Evolutionary conservation across 192 early-diverging fungal species (phyloP).

Genomic region (Entophlyctis luteolus): DNA sequence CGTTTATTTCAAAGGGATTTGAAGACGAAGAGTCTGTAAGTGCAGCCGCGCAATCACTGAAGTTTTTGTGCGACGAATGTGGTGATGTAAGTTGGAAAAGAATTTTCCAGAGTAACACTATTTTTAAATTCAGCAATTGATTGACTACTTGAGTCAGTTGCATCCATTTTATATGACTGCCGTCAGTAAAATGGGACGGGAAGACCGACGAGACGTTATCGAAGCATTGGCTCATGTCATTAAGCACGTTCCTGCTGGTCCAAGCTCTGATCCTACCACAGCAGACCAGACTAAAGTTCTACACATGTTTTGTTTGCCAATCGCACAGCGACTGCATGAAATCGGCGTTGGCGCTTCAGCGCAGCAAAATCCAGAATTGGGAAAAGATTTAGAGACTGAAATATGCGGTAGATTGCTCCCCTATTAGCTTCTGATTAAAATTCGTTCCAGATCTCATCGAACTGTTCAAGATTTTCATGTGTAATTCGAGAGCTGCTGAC

Average conservation of each 20-base stretch:
- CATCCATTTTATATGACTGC: constrained; percentile 77
- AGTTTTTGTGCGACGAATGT: constrained; percentile 87
- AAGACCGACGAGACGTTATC: constrained; percentile 76
- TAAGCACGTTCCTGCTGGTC: constrained; percentile 64
- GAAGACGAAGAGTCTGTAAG: constrained; percentile 76
- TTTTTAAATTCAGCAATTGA: constrained; percentile 49
- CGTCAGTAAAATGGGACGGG: constrained; percentile 58
- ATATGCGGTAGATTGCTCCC: constrained; percentile 12
- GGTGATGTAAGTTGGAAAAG: constrained; percentile 58
- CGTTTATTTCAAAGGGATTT: constrained; percentile 87
- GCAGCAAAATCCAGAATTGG: too few relatives aligned
- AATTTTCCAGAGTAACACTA: neutral
- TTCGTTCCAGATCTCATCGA: constrained; percentile 46
- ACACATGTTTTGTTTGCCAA: constrained; percentile 67
- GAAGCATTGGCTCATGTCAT: constrained; percentile 87
- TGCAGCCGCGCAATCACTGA: constrained; percentile 82
- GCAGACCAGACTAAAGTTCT: constrained; percentile 57
- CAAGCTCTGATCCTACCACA: neutral
- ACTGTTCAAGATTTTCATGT: constrained; percentile 61
- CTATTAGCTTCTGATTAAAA: constrained; percentile 4
- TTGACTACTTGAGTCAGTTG: constrained; percentile 73
- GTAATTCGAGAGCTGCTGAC: constrained; percentile 52
- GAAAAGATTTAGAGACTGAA: constrained; percentile 34
- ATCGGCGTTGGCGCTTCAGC: constrained; percentile 37
- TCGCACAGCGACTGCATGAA: constrained; percentile 67